Percentiles rank a stretch among this genome's conserved stretches.
phyloP scores from a whole-genome alignment of 1,139 yeast genomes.

The Protomyces gravidus region DNA sequence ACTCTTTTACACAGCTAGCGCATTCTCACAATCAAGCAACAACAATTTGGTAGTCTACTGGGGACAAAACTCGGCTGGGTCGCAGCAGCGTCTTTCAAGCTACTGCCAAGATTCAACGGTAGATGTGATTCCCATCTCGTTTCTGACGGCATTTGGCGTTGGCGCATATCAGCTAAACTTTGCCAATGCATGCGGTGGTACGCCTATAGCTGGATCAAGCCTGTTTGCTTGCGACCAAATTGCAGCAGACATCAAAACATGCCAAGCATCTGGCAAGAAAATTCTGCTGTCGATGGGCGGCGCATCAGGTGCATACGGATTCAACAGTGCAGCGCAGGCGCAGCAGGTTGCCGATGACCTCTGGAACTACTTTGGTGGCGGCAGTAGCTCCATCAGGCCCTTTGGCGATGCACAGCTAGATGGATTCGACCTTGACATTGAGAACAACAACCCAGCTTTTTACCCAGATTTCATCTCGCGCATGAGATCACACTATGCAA shows the following conservation, averaged over 20 bases:
- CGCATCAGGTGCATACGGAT: conserved; percentile 74
- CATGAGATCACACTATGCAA: conserved; percentile 55
- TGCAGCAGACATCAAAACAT: conserved; percentile 63
- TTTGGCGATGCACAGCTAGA: conserved; percentile 66
- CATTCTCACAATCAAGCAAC: conserved; percentile 31
- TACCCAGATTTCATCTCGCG: conserved; percentile 50
- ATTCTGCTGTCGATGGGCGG: conserved; percentile 85
- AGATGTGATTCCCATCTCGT: conserved; percentile 70
- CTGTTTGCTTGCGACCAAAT: conserved; percentile 42
- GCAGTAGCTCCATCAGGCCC: conserved; percentile 60
- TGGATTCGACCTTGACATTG: conserved; percentile 72
- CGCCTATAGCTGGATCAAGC: conserved; percentile 37
- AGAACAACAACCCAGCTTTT: conserved; percentile 52
- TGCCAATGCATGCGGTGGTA: conserved; percentile 51
- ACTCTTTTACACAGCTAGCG: conserved; percentile 6
- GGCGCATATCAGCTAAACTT: conserved; percentile 54
- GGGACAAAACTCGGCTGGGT: conserved; percentile 75
- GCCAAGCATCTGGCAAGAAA: conserved; percentile 75
- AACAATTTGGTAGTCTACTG: conserved; percentile 74
- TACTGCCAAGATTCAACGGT: conserved; percentile 68
- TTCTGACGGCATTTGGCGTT: conserved; percentile 54
- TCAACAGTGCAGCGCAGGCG: conserved; percentile 59
- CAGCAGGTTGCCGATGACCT: conserved; percentile 64
- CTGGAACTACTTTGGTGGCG: conserved; percentile 86
- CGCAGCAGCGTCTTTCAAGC: conserved; percentile 58